Conservation (phyloP, 164 flowering plant genomes). For the Cinnamomum micranthum region DNA sequence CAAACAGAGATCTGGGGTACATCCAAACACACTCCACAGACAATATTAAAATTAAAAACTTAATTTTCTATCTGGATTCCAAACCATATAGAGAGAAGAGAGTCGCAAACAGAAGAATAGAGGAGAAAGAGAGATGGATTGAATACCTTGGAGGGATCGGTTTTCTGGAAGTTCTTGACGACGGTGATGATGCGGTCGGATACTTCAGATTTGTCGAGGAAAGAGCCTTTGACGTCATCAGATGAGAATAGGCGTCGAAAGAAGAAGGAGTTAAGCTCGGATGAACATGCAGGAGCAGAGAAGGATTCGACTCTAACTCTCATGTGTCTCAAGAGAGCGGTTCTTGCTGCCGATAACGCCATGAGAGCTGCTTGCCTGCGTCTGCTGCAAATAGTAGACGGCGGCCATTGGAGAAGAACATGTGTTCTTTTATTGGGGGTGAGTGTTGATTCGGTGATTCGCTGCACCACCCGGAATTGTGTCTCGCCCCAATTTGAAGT, state of each 20-base stretch:
- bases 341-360: conserved; percentile 21
- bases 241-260: conserved; percentile 34
- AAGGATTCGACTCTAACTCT: conserved; percentile 33
- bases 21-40: no score
- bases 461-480: no score
- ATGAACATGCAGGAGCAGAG: conserved; percentile 16
- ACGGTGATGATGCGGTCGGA: conserved; percentile 66
- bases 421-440: no score
- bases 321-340: conserved; percentile 51
- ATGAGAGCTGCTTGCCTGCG: background rate
- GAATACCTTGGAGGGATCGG: conserved; percentile 46
- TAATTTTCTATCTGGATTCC: no score
- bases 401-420: no score
- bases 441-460: no score
- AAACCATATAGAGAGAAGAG: no score
- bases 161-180: conserved; percentile 81
- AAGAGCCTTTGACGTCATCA: conserved; percentile 67
- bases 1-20: no score
- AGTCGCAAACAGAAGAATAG: background rate
- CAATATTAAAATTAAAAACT: no score
- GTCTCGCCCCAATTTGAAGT: no score
- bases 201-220: conserved; percentile 88
- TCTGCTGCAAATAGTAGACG: background rate
- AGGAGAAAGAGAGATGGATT: background rate
- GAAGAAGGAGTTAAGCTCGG: conserved; percentile 11